Conservation (phyloP, 805 yeast genomes). For the Monosporozyma solicola region DNA sequence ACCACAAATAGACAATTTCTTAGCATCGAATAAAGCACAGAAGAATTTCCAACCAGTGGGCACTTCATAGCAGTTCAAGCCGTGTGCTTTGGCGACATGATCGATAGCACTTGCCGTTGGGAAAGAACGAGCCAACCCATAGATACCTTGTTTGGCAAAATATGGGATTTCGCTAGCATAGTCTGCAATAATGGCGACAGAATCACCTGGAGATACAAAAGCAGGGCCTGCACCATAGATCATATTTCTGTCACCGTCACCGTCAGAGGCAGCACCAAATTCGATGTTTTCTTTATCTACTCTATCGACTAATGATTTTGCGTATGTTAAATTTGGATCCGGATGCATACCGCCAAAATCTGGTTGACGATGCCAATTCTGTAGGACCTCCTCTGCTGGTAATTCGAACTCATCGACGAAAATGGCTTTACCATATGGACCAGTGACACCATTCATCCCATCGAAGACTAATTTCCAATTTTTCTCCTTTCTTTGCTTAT, state of each 20-base stretch:
- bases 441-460: constrained; percentile 91
- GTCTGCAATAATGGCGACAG: constrained; percentile 95
- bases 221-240: constrained; percentile 88
- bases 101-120: constrained; percentile 95
- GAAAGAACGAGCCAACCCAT: constrained; percentile 95
- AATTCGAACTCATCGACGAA: constrained; percentile 82
- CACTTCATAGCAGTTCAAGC: constrained; percentile 77
- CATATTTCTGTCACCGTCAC: constrained; percentile 99
- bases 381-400: constrained; percentile 53
- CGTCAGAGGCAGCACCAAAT: constrained; percentile 98
- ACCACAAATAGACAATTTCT: constrained; percentile 92
- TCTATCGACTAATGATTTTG: constrained; percentile 70
- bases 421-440: constrained; percentile 84
- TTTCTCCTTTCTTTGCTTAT: constrained; percentile 35
- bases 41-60: constrained; percentile 99
- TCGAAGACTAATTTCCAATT: constrained; percentile 77
- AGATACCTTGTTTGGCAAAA: constrained; percentile 73
- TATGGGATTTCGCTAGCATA: constrained; percentile 84
- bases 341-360: constrained; percentile 98
- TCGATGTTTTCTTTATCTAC: constrained; percentile 77
- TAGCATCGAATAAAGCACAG: constrained; percentile 90
- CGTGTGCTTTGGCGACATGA: constrained; percentile 73
- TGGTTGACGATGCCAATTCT: constrained; percentile 72
- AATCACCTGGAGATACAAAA: constrained; percentile 97
- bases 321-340: constrained; percentile 95